Evolutionary conservation across 1,284 basidiomycete genomes (phyloP), one percentile per base, ranked within the genome.

Genomic region (Cronartium quercuum): DNA sequence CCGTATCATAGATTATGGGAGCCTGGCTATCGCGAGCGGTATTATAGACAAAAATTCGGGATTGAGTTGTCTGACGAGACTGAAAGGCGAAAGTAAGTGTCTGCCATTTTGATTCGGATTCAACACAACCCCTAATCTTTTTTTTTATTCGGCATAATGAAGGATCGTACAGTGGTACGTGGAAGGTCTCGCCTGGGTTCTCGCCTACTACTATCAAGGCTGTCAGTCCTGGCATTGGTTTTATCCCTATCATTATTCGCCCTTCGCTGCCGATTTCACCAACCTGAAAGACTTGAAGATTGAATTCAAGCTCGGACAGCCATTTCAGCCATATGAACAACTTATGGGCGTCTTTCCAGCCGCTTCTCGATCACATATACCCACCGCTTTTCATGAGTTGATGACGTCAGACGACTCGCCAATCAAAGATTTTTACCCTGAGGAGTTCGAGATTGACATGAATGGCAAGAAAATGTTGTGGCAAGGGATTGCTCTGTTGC

Each of bases 391-490:
- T 85, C 95, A 97, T 65, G 82, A 84, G 6, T 86, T 98, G 58
- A 99, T 99, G 96, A 88, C 86, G 4, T 87, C 91, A 2, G 86
- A 89, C 66, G 87, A 90, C 51, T 98, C 94, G 0, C 91, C 93
- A 1, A 97, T 98, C 81, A 88, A 93, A 77, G 96, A 99, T 81
- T 98, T 98, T 84, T 98, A 98, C 82, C 96, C 96, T 0, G 80
- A 85, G 5, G 88, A 90, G 21, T 99, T 99, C 82, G 88, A 94
- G 79, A 90, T 98, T 80, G 96, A 99, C 82, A 98, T 99, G 96
- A 98, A 98, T 81, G 96, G 96, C 77, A 98, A 98, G 84, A 93
- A 92, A 83, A 98, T 98, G 94, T 86, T 91, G 1, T 99, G 96
- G 96, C 96, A 99, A 83, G 96, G 96, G 75, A 93, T 99, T 62